Evolutionary conservation across 129 eudicot genomes (phyloP), one percentile per base, ranked within the genome.

Genomic region (Silybum marianum): DNA sequence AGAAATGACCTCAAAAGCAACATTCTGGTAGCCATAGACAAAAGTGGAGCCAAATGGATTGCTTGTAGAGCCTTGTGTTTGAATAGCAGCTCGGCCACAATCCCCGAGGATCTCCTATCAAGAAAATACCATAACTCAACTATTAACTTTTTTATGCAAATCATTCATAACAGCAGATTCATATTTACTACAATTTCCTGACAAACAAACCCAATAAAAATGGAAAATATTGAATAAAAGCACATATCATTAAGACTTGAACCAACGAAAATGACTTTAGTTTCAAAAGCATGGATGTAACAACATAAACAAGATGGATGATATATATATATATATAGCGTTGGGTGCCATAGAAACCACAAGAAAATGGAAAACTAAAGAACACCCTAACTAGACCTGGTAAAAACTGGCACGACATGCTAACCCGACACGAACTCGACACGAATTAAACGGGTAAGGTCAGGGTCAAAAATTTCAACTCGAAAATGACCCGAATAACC

Each of bases 11-110:
- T 95, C 99, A 76, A 95, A 91, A 40, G 99, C 99, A 84, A 91
- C 85, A 88, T 95, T 93, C 44, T 85, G 99, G 85, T 95, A 95
- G 18, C 99, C 99, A 76, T 95, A 95, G 25, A 95, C 99, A 78
- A 93, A 87, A 51, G 99, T 92, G 18, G 99, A 90, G 74, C 99
- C 99, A 84, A 95, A 95, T 16, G 97, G 99, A 78, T 95, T 95
- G 86, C 97, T 91, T 51, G 90, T 77, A 67, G 98, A 95, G 69
- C 98, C 99, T 81, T 95, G 98, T 40, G 98, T 91, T 85, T 92
- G 98, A 22, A 95, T 91, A 76, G 98, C 99, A 74, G 95, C 98
- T 76, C 90, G 91, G 39, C 98, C 99, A 81, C 97, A 88, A 81
- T 95, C 97, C 63, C 99, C 99, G 26, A 95, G 95, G 46, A 95